A percentile compares a stretch with the other conserved stretches of the same genome.
Evolutionary conservation across 2,329 filamentous ascomycete species (phyloP).

Genomic region (Myriosclerotinia duriaeana): DNA sequence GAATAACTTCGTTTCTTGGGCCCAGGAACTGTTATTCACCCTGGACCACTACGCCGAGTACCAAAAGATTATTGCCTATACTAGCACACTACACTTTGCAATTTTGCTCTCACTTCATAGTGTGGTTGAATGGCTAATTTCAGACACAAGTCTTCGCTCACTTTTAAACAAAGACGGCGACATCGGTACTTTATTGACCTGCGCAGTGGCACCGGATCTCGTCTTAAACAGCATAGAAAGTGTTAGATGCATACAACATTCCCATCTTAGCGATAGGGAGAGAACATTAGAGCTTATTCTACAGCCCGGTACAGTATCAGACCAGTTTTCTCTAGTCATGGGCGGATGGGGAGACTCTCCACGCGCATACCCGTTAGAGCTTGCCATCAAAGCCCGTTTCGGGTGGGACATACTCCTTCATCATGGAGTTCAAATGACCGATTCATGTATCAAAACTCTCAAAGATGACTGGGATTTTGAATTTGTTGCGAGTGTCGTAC

Average conservation of each 20-base stretch:
- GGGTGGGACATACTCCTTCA: conserved; percentile 8
- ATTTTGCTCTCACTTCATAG: not conserved
- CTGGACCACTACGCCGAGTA: not conserved
- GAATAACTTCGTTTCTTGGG: not conserved
- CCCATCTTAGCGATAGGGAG: not conserved
- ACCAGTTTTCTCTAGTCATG: not conserved
- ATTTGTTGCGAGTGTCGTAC: not conserved
- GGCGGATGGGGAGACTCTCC: not conserved
- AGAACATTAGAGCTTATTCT: not conserved
- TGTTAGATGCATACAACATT: not conserved
- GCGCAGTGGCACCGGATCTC: not conserved
- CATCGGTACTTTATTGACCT: not conserved
- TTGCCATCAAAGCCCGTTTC: not conserved
- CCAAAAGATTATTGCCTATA: not conserved
- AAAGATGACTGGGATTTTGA: not conserved
- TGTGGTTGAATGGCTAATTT: not conserved
- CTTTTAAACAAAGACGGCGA: not conserved
- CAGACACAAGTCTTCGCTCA: not conserved
- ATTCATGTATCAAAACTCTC: not conserved
- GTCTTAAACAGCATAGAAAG: fast-evolving
- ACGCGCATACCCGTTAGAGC: not conserved
- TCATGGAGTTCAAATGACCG: not conserved
- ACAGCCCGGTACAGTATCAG: fast-evolving
- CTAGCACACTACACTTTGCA: not conserved
- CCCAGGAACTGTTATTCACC: not conserved